phyloP scores from a whole-genome alignment of 805 yeast genomes.

The Yarrowia bubula region DNA sequence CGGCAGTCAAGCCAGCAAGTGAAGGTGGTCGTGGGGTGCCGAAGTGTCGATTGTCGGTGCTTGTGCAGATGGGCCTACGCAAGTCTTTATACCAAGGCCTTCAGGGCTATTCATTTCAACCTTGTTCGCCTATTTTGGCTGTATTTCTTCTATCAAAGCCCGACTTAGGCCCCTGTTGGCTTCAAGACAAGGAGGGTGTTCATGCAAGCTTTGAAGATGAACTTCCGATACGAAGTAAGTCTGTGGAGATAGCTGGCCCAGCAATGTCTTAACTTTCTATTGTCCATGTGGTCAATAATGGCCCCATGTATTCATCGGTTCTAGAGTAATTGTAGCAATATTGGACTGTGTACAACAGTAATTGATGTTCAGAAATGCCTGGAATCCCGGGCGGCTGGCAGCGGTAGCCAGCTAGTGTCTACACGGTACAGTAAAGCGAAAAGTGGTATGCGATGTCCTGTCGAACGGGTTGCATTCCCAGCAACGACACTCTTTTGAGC shows the following conservation, averaged over 20 bases:
- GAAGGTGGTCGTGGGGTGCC: not conserved
- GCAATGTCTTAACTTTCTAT: not conserved
- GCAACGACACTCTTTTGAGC: not conserved
- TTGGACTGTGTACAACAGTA: too few relatives aligned
- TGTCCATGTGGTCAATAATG: not conserved
- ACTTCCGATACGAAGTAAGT: not conserved
- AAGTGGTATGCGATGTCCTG: not conserved
- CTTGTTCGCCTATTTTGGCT: not conserved
- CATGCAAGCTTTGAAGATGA: not conserved
- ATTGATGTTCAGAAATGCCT: too few relatives aligned
- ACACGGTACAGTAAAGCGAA: not conserved
- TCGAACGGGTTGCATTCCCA: not conserved
- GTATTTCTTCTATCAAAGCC: slow-evolving; percentile 1
- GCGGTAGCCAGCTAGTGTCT: not conserved
- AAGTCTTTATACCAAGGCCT: not conserved
- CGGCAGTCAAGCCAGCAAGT: not conserved
- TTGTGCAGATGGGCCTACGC: not conserved
- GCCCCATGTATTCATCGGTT: too few relatives aligned
- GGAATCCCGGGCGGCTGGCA: not conserved
- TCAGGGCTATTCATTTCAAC: not conserved
- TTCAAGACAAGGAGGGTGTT: not conserved
- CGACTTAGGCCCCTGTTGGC: slow-evolving; percentile 1
- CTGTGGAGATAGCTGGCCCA: not conserved
- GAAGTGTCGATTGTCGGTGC: not conserved
- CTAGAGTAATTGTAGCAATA: too few relatives aligned